Base-by-base conservation (phyloP, 1,139 yeast species). In the Magnusiomyces magnusii region DNA sequence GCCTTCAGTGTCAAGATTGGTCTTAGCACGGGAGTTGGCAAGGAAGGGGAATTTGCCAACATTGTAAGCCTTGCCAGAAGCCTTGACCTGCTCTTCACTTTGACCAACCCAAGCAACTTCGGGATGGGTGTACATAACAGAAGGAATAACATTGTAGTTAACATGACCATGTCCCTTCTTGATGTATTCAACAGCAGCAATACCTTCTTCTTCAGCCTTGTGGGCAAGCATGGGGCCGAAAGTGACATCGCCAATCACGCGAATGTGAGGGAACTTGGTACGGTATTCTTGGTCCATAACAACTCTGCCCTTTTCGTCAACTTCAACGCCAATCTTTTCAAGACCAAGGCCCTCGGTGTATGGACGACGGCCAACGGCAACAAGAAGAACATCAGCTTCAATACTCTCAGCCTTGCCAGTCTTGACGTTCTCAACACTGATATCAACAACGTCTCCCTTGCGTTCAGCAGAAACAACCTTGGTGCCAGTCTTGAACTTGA, bases 191-290 rank as follows among this genome's bases (percentile, higher is more conserved):
- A 83, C 98, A 64, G 97, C 99, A 61, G 99, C 99, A 69, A 95
- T 86, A 76, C 97, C 99, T 81, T 95, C 99, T 76, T 95, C 99
- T 80, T 95, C 99, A 63, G 99, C 99, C 82, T 95, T 95, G 83
- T 95, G 99, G 64, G 99, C 99, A 78, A 95, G 84, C 99, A 95
- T 95, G 69, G 97, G 95, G 69, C 99, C 99, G 69, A 89, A 93
- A 54, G 99, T 95, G 62, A 86, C 97, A 73, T 95, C 99, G 75
- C 99, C 99, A 76, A 93, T 90, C 69, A 91, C 96, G 76, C 96
- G 89, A 72, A 95, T 92, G 78, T 95, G 96, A 62, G 91, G 87
- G 76, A 80, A 84, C 77, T 88, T 92, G 68, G 99, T 88, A 78
- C 89, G 87, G 83, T 83, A 93, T 79, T 93, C 91, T 63, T 88